Evolutionary conservation across 108 stramenopile genomes (phyloP).

Genomic region (Heterococcus sp.): DNA sequence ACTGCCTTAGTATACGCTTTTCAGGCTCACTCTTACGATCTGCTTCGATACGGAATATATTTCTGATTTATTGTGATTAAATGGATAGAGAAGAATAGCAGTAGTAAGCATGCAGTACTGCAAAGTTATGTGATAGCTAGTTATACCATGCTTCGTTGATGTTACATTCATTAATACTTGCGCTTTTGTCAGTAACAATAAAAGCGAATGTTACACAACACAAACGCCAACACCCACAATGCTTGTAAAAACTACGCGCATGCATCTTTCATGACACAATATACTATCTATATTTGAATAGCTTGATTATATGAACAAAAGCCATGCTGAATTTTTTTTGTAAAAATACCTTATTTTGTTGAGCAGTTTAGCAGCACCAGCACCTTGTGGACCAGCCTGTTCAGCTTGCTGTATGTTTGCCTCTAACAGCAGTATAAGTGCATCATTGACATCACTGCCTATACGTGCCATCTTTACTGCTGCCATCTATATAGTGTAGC

Average conservation of each 20-base stretch:
- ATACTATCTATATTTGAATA: no score
- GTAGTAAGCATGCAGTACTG: no score
- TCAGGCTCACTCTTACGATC: slow-evolving; percentile 33
- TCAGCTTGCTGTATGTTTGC: slow-evolving; percentile 41
- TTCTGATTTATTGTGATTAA: not conserved
- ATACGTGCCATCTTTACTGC: not conserved
- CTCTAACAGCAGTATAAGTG: slow-evolving; percentile 35
- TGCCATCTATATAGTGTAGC: not conserved
- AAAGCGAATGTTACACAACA: not conserved
- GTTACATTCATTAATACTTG: no score
- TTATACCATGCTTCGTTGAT: no score
- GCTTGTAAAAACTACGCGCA: no score
- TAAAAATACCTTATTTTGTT: slow-evolving; percentile 1
- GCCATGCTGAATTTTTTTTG: no score
- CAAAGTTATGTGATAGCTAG: no score
- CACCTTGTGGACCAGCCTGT: slow-evolving; percentile 6
- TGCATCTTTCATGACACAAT: no score
- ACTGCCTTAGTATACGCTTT: slow-evolving; percentile 20
- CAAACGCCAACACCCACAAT: no score
- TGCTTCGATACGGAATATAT: not conserved
- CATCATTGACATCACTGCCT: slow-evolving; percentile 31
- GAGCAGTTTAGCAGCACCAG: slow-evolving; percentile 12
- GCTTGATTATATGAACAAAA: no score
- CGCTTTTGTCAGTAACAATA: not conserved
- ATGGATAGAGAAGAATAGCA: not conserved